phyloP scores from a whole-genome alignment of 2,329 filamentous ascomycete species.

The Aspergillus alliaceus region DNA sequence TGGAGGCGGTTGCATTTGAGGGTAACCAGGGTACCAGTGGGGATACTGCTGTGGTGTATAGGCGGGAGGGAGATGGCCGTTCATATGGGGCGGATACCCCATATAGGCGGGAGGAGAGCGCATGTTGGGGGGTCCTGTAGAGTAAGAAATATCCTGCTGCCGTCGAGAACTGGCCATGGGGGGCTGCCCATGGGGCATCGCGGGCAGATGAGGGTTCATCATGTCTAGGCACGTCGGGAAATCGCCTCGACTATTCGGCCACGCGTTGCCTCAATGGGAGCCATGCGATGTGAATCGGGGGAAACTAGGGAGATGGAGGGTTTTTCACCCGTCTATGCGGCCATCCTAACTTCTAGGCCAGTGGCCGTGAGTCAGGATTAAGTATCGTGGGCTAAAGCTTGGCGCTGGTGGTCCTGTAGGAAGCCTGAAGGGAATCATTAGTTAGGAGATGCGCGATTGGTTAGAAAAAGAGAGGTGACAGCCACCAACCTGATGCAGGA shows the following conservation, averaged over 20 bases:
- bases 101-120: conserved; percentile 61
- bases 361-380: conserved; percentile 9
- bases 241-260: conserved; percentile 37
- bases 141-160: conserved; percentile 48
- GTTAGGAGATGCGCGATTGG: conserved; percentile 9
- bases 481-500: conserved; percentile 6
- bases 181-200: conserved; percentile 50
- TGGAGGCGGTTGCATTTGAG: conserved; percentile 42
- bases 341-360: conserved; percentile 33
- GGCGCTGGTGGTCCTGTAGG: conserved; percentile 8
- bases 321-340: conserved; percentile 30
- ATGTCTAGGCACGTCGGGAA: conserved; percentile 34
- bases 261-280: conserved; percentile 42
- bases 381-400: conserved; percentile 3
- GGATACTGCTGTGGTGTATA: conserved; percentile 47
- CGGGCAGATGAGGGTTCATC: conserved; percentile 48
- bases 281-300: conserved; percentile 35
- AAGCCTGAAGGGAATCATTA: conserved; percentile 9
- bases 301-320: conserved; percentile 18
- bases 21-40: conserved; percentile 48
- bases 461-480: not conserved
- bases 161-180: conserved; percentile 51
- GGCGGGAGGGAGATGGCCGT: conserved; percentile 48
- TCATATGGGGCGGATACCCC: conserved; percentile 58
- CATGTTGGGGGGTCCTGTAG: conserved; percentile 50